phyloP scores from a whole-genome alignment of 495 filamentous ascomycete genomes.

The Astrothelium macrocarpum region DNA sequence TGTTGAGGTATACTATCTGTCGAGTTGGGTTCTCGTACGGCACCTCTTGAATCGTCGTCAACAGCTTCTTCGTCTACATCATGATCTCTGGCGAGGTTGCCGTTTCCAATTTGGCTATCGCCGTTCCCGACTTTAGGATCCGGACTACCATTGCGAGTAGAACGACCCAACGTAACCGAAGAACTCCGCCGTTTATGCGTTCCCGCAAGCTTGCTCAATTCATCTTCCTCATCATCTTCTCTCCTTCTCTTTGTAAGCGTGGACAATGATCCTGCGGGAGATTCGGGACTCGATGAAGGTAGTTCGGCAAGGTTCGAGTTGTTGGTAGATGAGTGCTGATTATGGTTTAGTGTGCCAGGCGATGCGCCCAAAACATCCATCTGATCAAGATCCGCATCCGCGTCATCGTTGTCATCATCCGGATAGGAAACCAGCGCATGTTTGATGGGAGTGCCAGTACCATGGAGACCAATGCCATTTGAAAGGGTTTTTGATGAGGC shows the following conservation, averaged over 20 bases:
- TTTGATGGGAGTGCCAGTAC: slow-evolving; percentile 43
- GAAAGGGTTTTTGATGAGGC: slow-evolving; percentile 12
- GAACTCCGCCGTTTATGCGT: slow-evolving; percentile 27
- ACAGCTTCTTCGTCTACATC: background rate
- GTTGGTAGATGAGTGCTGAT: slow-evolving; percentile 27
- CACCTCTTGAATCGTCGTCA: background rate
- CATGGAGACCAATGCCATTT: background rate
- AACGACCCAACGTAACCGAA: background rate
- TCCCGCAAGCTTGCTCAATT: slow-evolving; percentile 35
- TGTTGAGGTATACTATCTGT: background rate
- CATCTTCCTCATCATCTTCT: slow-evolving; percentile 64
- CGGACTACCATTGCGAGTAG: background rate
- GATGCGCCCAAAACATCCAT: slow-evolving; percentile 43
- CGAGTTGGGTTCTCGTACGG: background rate
- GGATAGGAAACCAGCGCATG: slow-evolving; percentile 85
- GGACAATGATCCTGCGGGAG: background rate
- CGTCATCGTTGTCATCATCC: slow-evolving; percentile 68
- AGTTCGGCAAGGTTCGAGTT: slow-evolving; percentile 40
- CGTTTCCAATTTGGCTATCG: slow-evolving; percentile 13
- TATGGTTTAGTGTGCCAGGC: slow-evolving; percentile 4
- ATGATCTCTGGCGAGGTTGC: slow-evolving; percentile 9
- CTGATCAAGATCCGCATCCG: slow-evolving; percentile 63
- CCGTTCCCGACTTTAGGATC: background rate
- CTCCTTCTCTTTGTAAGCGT: slow-evolving; percentile 57
- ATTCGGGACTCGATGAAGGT: slow-evolving; percentile 49